Evolutionary conservation across 1,284 basidiomycete genomes (phyloP), one percentile per base, ranked within the genome.

Genomic region (Ustilago loliicola): DNA sequence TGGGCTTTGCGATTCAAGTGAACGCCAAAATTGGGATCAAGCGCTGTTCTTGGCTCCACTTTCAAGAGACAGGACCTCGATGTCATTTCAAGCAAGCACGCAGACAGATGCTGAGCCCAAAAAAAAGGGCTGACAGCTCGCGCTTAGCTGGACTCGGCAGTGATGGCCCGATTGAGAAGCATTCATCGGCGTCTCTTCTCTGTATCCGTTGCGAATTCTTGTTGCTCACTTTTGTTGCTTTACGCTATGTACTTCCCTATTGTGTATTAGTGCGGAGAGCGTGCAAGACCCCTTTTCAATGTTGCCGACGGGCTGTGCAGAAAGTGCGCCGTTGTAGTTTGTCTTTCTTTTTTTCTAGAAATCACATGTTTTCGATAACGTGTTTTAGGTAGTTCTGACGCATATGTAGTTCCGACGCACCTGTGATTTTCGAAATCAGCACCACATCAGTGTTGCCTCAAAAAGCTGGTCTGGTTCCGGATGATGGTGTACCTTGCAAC

Each of bases 31-130:
- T 27, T 7, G 48, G 48, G 48, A 50, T 50, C 48, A 50, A 50
- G 48, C 48, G 48, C 23, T 15, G 25, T 50, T 50, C 48, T 50
- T 25, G 48, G 48, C 48, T 50, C 48, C 48, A 50, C 45, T 48
- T 48, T 23, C 45, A 6, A 11, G 23, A 6, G 9, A 8, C n/a
- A 9, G 23, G n/a, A 48, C 21, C 21, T 23, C 21, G 23, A 48
- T 48, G 45, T 23, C 45, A 48, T 48, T 48, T 48, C 21, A 48
- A 48, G 1, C 42, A 38, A n/a, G n/a, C 34, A 45, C n/a, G 19
- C 25, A 50, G 48, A 50, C 48, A 27, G 48, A 25, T 25, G 48
- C 48, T 15, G 11, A 25, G 25, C 48, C 45, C 21, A 27, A 13
- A 17, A 40, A 40, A 40, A n/a, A 6, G 38, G 17, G 38, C 38